Conservation (phyloP, 192 early-diverging fungal species). For the Coemansia sp. region DNA sequence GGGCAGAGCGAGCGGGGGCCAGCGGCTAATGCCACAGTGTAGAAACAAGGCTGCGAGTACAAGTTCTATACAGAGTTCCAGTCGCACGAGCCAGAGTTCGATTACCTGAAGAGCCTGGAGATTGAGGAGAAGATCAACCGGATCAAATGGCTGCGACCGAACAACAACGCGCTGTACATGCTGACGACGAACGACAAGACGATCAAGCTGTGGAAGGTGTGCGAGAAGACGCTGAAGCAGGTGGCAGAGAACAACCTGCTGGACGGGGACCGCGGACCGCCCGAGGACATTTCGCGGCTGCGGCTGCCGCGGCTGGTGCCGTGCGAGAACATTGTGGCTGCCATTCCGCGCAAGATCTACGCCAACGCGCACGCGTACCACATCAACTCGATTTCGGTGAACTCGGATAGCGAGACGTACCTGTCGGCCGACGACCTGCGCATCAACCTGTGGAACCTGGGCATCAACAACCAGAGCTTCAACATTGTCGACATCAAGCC, state of each 20-base stretch:
- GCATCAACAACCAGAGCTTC: constrained; percentile 96
- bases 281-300: constrained; percentile 47
- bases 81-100: constrained; percentile 99
- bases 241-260: constrained; percentile 88
- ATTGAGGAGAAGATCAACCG: constrained; percentile 99
- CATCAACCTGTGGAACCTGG: constrained; percentile 98
- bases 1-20: not conserved
- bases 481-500: constrained; percentile 99
- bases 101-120: constrained; percentile 98
- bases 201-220: constrained; percentile 99
- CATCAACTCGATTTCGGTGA: constrained; percentile 99
- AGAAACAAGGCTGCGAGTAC: constrained; percentile 99
- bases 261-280: constrained; percentile 55
- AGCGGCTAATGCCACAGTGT: not conserved
- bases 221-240: constrained; percentile 94
- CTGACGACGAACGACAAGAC: constrained; percentile 99
- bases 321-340: constrained; percentile 94
- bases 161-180: constrained; percentile 94
- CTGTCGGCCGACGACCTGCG: constrained; percentile 95
- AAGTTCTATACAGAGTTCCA: constrained; percentile 99
- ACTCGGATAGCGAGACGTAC: constrained; percentile 97
- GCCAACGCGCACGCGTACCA: constrained; percentile 99
- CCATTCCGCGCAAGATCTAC: constrained; percentile 91
- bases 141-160: constrained; percentile 96
- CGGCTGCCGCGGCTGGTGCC: constrained; percentile 82